Percentiles rank a stretch among this genome's conserved stretches.
phyloP scores from a whole-genome alignment of 2,329 filamentous ascomycete species.

The Huntiella bhutanensis region DNA sequence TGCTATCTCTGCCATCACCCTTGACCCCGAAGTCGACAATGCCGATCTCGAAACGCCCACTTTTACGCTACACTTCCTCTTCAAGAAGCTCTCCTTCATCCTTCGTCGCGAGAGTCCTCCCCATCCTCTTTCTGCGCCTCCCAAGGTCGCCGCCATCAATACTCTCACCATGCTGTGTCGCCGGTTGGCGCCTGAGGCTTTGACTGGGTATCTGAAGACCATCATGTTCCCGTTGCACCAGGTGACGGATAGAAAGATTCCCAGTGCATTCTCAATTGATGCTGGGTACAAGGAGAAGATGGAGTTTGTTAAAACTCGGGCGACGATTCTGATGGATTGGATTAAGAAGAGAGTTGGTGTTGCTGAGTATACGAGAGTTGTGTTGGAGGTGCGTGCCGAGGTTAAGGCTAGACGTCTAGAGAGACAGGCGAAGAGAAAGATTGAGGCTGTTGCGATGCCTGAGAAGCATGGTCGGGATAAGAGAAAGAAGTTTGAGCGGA shows the following conservation, averaged over 20 bases:
- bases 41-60: conserved; percentile 10
- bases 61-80: conserved; percentile 48
- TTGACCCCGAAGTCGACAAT: conserved; percentile 8
- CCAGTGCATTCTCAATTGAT: conserved; percentile 51
- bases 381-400: conserved; percentile 53
- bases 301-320: conserved; percentile 50
- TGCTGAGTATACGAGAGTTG: conserved; percentile 53
- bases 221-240: conserved; percentile 51
- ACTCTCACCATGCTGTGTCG: conserved; percentile 52
- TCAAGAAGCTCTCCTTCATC: conserved; percentile 59
- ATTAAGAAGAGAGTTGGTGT: conserved; percentile 74
- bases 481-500: conserved; percentile 65
- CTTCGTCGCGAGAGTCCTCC: conserved; percentile 56
- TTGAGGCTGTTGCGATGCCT: conserved; percentile 68
- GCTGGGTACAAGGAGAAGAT: conserved; percentile 49
- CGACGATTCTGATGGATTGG: conserved; percentile 60
- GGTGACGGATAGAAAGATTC: conserved; percentile 62
- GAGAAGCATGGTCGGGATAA: conserved; percentile 64
- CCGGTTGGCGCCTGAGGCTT: conserved; percentile 35
- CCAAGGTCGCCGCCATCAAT: conserved; percentile 58
- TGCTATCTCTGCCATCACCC: neutral
- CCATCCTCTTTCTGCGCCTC: conserved; percentile 42
- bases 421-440: conserved; percentile 66
- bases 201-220: conserved; percentile 43
- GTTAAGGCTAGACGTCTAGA: conserved; percentile 55